A percentile compares a stretch with the other conserved stretches of the same genome.
phyloP scores from a whole-genome alignment of 495 filamentous ascomycete genomes.

The Tuber calosporum region DNA sequence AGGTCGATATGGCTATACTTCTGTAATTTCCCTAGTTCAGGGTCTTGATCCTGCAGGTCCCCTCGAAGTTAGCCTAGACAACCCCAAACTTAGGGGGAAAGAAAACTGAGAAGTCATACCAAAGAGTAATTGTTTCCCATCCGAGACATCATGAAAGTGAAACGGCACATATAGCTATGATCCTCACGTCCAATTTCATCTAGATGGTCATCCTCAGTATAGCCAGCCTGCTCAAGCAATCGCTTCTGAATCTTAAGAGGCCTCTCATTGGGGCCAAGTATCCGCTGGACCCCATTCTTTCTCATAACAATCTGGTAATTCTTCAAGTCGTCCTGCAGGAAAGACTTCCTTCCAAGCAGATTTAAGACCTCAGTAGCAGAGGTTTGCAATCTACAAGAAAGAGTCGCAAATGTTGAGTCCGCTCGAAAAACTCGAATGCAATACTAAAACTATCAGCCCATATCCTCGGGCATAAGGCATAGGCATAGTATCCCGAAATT shows the following conservation, averaged over 20 bases:
- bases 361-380: constrained; percentile 76
- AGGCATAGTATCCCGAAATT: constrained; percentile 5
- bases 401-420: constrained; percentile 87
- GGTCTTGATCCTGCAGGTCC: constrained; percentile 56
- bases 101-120: constrained; percentile 18
- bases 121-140: constrained; percentile 61
- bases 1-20: constrained; percentile 93
- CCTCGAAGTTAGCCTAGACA: background rate
- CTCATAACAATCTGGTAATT: constrained; percentile 93
- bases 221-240: constrained; percentile 85
- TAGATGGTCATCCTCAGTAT: constrained; percentile 74
- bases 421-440: constrained; percentile 93
- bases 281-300: constrained; percentile 81
- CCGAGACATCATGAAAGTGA: constrained; percentile 82
- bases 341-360: constrained; percentile 82
- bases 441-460: constrained; percentile 46
- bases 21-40: constrained; percentile 68
- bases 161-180: constrained; percentile 91
- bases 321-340: constrained; percentile 76
- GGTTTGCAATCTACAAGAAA: constrained; percentile 70
- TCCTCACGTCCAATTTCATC: constrained; percentile 97
- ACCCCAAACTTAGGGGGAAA: background rate
- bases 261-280: constrained; percentile 67
- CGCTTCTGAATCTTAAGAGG: constrained; percentile 90
- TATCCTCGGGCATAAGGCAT: background rate